These are phyloP conservation scores for Chrysochromulina tobinii DNA, from an alignment of 78 protist genomes.

Conservation along the genomic window DNA sequence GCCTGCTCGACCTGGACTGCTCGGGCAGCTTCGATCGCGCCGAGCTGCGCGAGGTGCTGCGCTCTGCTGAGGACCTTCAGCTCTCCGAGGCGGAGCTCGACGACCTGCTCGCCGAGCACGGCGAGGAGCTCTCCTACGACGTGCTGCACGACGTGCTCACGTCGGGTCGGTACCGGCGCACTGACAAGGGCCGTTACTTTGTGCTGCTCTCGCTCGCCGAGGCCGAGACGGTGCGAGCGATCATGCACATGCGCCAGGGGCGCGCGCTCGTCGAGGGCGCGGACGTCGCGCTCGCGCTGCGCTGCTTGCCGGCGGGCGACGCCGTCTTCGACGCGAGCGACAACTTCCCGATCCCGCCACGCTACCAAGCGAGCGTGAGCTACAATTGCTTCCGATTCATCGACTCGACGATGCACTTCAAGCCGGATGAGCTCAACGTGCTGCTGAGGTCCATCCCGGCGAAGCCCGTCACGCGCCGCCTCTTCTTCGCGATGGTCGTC, in stretches of 20 bases:
- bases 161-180: not conserved
- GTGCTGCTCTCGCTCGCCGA: conserved; percentile 67
- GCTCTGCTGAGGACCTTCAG: not conserved
- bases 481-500: conserved; percentile 4
- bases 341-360: not conserved
- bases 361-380: not conserved
- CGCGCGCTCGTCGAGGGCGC: not conserved
- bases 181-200: conserved; percentile 18
- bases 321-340: not conserved
- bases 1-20: not conserved
- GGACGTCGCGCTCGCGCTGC: not conserved
- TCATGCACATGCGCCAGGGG: conserved; percentile 48
- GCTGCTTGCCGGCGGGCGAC: not conserved
- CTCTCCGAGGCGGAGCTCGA: not conserved
- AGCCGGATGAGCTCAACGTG: not conserved
- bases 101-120: not conserved
- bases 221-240: conserved; percentile 65
- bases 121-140: not conserved
- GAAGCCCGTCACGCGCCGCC: not conserved
- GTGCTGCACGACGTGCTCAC: not conserved
- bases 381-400: not conserved
- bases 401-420: conserved; percentile 32
- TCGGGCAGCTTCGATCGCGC: not conserved
- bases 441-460: conserved; percentile 8
- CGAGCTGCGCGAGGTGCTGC: not conserved